Percentiles rank a stretch among this genome's conserved stretches.
phyloP scores from a whole-genome alignment of 2,329 filamentous ascomycete genomes.

The Neofusicoccum parvum region DNA sequence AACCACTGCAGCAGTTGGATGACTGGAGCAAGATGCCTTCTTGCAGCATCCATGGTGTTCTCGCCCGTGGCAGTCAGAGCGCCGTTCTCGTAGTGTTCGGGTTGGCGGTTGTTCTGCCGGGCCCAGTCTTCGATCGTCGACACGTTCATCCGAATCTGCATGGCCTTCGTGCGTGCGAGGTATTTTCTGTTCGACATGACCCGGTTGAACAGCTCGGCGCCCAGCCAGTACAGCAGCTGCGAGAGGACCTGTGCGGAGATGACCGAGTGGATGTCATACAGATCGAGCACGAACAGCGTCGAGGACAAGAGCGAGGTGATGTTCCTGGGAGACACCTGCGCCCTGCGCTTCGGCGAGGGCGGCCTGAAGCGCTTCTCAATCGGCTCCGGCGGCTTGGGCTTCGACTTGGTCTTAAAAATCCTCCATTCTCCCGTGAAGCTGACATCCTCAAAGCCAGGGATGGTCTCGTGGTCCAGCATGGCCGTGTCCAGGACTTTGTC shows the following conservation, averaged over 20 bases:
- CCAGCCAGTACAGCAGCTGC: slow-evolving; percentile 94
- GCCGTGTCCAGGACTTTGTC: slow-evolving; percentile 92
- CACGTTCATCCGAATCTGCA: slow-evolving; percentile 99
- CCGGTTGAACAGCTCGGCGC: slow-evolving; percentile 94
- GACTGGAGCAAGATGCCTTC: slow-evolving; percentile 82
- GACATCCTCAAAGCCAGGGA: slow-evolving; percentile 94
- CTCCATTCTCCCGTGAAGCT: slow-evolving; percentile 99
- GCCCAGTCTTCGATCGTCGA: slow-evolving; percentile 97
- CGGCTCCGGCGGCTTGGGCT: slow-evolving; percentile 81
- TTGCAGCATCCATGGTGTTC: slow-evolving; percentile 79
- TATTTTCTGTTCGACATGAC: slow-evolving; percentile 97
- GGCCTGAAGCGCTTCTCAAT: slow-evolving; percentile 88
- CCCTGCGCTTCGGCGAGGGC: slow-evolving; percentile 88
- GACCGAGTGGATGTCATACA: slow-evolving; percentile 99
- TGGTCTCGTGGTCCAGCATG: slow-evolving; percentile 97
- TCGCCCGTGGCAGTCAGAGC: slow-evolving; percentile 85
- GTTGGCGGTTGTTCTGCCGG: slow-evolving; percentile 85
- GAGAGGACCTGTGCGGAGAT: slow-evolving; percentile 90
- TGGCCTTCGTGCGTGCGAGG: slow-evolving; percentile 92
- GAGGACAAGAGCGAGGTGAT: slow-evolving; percentile 95
- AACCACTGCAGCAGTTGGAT: slow-evolving; percentile 97
- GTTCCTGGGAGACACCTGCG: slow-evolving; percentile 89
- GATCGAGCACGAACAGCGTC: slow-evolving; percentile 91
- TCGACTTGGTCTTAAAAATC: slow-evolving; percentile 87
- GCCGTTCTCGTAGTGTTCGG: slow-evolving; percentile 93